Evolutionary conservation across 2,329 filamentous ascomycete genomes (phyloP).

Genomic region (Aspergillus latus): DNA sequence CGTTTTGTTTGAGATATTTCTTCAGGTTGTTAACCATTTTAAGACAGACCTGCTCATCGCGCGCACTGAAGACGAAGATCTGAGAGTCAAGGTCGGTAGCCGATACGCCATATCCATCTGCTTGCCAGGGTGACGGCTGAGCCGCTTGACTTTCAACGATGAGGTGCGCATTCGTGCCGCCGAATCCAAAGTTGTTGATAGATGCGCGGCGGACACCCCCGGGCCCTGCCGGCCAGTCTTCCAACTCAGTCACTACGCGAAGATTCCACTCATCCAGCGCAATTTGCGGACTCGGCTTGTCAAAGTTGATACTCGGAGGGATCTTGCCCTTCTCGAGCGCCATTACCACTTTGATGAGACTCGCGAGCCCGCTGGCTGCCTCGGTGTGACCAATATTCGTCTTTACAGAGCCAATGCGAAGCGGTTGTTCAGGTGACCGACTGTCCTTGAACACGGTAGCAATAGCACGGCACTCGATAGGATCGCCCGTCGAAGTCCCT

Average conservation of each 20-base stretch:
- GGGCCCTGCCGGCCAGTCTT: background rate
- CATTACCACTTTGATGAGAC: conserved; percentile 26
- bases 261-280: background rate
- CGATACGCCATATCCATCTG: too few species aligned
- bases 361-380: conserved; percentile 23
- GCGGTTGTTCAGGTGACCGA: background rate
- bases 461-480: conserved; percentile 29
- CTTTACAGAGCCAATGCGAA: conserved; percentile 26
- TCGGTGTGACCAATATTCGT: conserved; percentile 33
- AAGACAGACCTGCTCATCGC: background rate
- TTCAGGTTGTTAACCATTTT: background rate
- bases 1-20: background rate
- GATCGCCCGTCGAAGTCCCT: conserved; percentile 40
- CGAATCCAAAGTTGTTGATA: conserved; percentile 25
- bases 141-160: conserved; percentile 10
- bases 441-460: conserved; percentile 12
- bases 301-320: conserved; percentile 22
- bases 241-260: background rate
- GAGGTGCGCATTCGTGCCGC: conserved; percentile 17
- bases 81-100: background rate
- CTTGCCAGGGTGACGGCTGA: background rate
- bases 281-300: conserved; percentile 23
- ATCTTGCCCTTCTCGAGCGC: conserved; percentile 26
- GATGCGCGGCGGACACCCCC: conserved; percentile 8
- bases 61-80: background rate